Evolutionary conservation across 148 eudicot species (phyloP).

Genomic region (Vaccinium myrtillus): DNA sequence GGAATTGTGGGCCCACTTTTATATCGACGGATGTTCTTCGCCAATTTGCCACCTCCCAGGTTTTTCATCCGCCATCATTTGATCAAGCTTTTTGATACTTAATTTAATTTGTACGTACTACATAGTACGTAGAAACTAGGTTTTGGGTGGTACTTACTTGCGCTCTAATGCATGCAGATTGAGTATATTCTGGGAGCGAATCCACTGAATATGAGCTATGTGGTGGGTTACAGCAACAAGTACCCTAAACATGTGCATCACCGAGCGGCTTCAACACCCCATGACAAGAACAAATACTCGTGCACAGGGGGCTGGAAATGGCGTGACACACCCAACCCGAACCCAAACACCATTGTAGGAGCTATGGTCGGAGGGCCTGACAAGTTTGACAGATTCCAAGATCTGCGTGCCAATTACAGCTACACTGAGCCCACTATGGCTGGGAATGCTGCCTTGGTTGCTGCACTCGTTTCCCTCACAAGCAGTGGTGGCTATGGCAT

Average conservation of each 20-base stretch:
- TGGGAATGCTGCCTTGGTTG: constrained; percentile 76
- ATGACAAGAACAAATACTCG: constrained; percentile 37
- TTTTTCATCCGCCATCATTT: neutral
- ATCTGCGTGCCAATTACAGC: constrained; percentile 35
- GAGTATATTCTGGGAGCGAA: constrained; percentile 70
- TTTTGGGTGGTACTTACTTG: neutral
- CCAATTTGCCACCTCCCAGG: constrained; percentile 66
- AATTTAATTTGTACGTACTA: neutral
- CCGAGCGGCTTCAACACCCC: constrained; percentile 70
- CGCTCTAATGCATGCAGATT: constrained; percentile 31
- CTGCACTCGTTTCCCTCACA: constrained; percentile 67
- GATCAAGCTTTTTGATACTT: neutral
- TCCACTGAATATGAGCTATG: constrained; percentile 62
- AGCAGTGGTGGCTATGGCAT: constrained; percentile 54
- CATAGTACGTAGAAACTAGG: neutral
- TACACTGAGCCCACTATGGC: constrained; percentile 63
- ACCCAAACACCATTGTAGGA: constrained; percentile 56
- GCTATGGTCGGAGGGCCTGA: constrained; percentile 89
- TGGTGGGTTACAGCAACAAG: constrained; percentile 57
- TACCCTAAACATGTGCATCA: constrained; percentile 65
- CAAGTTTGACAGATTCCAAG: constrained; percentile 36
- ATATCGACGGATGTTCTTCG: constrained; percentile 35
- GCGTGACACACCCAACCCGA: constrained; percentile 42
- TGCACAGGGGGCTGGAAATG: constrained; percentile 61
- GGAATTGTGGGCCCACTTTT: constrained; percentile 59